These are phyloP conservation scores for Telopea speciosissima DNA, from an alignment of 177 flowering plant species.

Conservation along the genomic window DNA sequence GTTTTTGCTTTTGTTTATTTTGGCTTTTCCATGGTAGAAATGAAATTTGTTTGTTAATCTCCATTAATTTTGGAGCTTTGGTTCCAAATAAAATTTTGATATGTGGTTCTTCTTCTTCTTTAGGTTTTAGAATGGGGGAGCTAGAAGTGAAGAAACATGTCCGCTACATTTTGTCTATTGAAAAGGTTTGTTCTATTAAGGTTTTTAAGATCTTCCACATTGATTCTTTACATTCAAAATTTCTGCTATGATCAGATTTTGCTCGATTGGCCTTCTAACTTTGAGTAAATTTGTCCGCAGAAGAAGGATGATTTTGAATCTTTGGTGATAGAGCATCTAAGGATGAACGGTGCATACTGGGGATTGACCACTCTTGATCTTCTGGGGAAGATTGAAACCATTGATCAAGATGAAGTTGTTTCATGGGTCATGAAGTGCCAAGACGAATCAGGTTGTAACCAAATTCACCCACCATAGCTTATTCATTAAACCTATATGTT, in stretches of 20 bases:
- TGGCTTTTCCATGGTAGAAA: no score
- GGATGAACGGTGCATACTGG: slow-evolving; percentile 96
- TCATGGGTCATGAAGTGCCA: slow-evolving; percentile 87
- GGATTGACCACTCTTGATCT: slow-evolving; percentile 83
- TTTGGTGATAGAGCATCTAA: slow-evolving; percentile 81
- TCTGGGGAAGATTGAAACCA: slow-evolving; percentile 56
- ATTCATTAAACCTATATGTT: neutral
- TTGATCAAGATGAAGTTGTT: slow-evolving; percentile 65
- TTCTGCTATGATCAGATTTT: neutral
- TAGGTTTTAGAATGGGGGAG: slow-evolving; percentile 43
- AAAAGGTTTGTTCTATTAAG: slow-evolving; percentile 39
- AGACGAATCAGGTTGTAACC: slow-evolving; percentile 69
- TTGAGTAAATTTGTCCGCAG: slow-evolving; percentile 26
- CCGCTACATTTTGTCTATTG: slow-evolving; percentile 60
- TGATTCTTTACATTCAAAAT: neutral
- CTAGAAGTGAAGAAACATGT: slow-evolving; percentile 68
- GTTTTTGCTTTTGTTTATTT: no score
- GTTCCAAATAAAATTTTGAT: no score
- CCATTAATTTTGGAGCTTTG: no score
- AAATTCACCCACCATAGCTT: neutral
- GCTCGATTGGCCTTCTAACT: neutral
- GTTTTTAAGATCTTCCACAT: neutral
- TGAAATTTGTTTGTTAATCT: no score
- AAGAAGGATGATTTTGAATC: slow-evolving; percentile 73
- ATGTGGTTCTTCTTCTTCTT: neutral